Conservation (phyloP, 331 rosid species). For the Cucumis variabilis region DNA sequence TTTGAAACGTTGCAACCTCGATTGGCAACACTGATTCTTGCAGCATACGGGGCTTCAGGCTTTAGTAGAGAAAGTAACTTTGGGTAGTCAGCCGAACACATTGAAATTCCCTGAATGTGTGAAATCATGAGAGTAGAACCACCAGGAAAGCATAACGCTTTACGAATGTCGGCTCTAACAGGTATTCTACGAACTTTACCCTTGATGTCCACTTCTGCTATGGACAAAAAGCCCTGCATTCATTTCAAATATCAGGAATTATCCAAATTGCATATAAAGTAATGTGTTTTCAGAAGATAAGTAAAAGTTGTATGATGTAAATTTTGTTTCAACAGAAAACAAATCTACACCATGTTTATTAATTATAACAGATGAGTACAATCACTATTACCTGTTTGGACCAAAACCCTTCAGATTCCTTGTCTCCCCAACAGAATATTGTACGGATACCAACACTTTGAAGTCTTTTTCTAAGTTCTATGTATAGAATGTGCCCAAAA, state of each 20-base stretch:
- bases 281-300: constrained; percentile 25
- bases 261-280: constrained; percentile 28
- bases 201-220: constrained; percentile 81
- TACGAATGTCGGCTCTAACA: constrained; percentile 75
- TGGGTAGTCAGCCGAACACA: constrained; percentile 42
- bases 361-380: background rate
- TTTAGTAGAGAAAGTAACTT: constrained; percentile 46
- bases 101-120: constrained; percentile 57
- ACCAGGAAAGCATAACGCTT: constrained; percentile 88
- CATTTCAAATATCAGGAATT: constrained; percentile 1
- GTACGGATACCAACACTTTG: constrained; percentile 74
- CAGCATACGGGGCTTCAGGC: constrained; percentile 46
- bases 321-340: background rate
- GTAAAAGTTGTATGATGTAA: background rate
- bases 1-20: background rate
- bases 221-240: constrained; percentile 74
- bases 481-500: constrained; percentile 65
- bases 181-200: constrained; percentile 77
- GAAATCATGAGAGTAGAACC: constrained; percentile 91
- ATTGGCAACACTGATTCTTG: constrained; percentile 26
- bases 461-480: constrained; percentile 76
- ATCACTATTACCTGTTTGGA: constrained; percentile 63
- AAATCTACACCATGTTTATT: background rate
- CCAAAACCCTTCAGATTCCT: constrained; percentile 95
- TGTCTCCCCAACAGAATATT: constrained; percentile 93